Conservation (phyloP, 2,329 filamentous ascomycete species). For the Diaporthe aspalathi region DNA sequence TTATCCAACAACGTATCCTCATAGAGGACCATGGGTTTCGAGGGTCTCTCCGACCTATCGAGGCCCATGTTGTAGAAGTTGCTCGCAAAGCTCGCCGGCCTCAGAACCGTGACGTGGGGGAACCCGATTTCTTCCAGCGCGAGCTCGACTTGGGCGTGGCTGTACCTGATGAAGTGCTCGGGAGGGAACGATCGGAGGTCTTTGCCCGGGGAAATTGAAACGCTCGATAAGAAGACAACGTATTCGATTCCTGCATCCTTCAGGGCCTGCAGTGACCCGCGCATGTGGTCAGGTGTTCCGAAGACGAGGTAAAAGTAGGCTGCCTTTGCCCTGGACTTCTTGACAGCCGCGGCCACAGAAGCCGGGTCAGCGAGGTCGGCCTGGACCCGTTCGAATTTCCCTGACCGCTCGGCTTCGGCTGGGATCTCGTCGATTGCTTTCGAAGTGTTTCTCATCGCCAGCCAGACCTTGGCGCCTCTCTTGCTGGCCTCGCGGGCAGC, state of each 20-base stretch:
- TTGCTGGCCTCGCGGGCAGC: constrained; percentile 53
- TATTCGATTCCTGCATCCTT: constrained; percentile 57
- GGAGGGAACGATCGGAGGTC: constrained; percentile 45
- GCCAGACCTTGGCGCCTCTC: constrained; percentile 52
- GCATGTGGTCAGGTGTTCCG: constrained; percentile 53
- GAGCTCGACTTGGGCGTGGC: constrained; percentile 58
- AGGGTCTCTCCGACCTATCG: constrained; percentile 38
- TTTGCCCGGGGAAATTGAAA: constrained; percentile 43
- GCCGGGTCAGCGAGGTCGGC: constrained; percentile 58
- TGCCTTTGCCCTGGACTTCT: constrained; percentile 53
- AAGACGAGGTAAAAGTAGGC: constrained; percentile 61
- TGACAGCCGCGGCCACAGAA: constrained; percentile 54
- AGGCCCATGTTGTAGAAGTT: constrained; percentile 48
- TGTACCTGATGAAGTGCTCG: constrained; percentile 50
- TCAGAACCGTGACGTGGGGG: constrained; percentile 49
- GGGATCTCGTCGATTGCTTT: constrained; percentile 53
- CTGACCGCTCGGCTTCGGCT: constrained; percentile 30
- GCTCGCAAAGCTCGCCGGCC: constrained; percentile 57
- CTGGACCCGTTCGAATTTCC: constrained; percentile 41
- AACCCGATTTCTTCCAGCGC: constrained; percentile 55
- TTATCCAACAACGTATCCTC: constrained; percentile 53
- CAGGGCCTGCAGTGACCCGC: constrained; percentile 53
- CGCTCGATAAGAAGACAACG: constrained; percentile 58
- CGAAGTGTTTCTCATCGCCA: constrained; percentile 40
- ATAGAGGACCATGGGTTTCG: constrained; percentile 44